These are phyloP conservation scores for Ulota crispa DNA, from an alignment of 225 moss, liverwort and hornwort genomes.

Conservation along the genomic window DNA sequence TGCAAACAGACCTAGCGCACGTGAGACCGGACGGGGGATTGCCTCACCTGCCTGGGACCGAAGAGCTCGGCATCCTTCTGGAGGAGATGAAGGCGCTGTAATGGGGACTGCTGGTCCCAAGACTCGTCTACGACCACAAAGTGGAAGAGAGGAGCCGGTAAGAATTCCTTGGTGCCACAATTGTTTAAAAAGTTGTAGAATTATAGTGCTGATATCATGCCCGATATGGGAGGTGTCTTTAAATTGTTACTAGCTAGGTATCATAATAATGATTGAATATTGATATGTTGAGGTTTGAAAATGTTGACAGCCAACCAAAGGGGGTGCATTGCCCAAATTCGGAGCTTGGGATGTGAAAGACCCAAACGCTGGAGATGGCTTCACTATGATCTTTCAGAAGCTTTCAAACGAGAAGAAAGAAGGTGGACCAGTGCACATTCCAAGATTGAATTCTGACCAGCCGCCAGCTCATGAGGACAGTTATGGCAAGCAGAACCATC, in stretches of 20 bases:
- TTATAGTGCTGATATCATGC: neutral
- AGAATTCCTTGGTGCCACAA: constrained; percentile 8
- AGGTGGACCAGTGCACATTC: constrained; percentile 66
- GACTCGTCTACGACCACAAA: constrained; percentile 40
- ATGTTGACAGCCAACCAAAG: constrained; percentile 52
- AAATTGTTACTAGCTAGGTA: neutral
- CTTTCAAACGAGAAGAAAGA: constrained; percentile 63
- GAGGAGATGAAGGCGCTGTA: constrained; percentile 53
- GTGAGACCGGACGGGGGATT: constrained; percentile 48
- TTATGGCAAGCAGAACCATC: constrained; percentile 46
- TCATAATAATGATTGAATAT: neutral
- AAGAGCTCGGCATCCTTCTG: constrained; percentile 37
- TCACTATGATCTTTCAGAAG: constrained; percentile 67
- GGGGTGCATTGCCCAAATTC: constrained; percentile 63
- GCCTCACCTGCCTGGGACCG: constrained; percentile 52
- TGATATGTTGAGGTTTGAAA: constrained; percentile 20
- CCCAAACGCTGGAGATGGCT: constrained; percentile 62
- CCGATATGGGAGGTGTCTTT: neutral
- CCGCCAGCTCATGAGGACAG: constrained; percentile 25
- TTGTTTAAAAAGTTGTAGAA: neutral
- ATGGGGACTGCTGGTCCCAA: constrained; percentile 36
- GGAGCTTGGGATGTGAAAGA: constrained; percentile 71
- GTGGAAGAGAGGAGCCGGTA: constrained; percentile 54
- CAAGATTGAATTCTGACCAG: constrained; percentile 55
- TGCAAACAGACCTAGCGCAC: constrained; percentile 33